Base-by-base conservation (phyloP, 805 yeast genomes). In the Kodamaea sagamina region DNA sequence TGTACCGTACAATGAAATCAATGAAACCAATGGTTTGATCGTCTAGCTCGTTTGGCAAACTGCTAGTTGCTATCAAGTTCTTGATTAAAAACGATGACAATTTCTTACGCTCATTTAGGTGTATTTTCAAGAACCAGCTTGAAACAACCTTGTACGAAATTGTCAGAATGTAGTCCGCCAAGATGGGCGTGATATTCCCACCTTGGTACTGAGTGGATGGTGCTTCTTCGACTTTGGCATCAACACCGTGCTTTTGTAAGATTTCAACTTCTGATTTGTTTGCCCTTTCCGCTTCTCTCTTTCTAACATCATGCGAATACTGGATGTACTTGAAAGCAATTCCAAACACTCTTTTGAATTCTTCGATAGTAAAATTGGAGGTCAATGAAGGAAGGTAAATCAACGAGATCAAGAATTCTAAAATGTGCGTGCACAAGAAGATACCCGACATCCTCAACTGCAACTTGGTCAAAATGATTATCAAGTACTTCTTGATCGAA, bases 311-410 rank as follows among this genome's bases (percentile, higher is more conserved):
- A 40, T 75, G 71, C 1, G 88, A 79, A 55, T 81, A 82, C 55
- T 86, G 87, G 42, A 88, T 84, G 52, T 82, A 84, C 52, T 83
- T 82, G 67, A 89, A 86, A 1, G 89, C 84, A 58, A 89, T 85
- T 1, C 86, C 96, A 67, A 89, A 86, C 2, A 88, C 87, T 36
- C 89, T 71, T 53, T 82, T 84, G 58, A 75, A 84, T 52, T 89
- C 96, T 39, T 86, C 93, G 13, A 75, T 72, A 3, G 86, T 84
- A 57, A 88, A 84, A 53, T 83, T 83, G 1, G 87, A 74, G 1
- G 86, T 81, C 44, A 88, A 62, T 1, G 78, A 62, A 0, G 92
- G 89, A 32, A 84, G 72, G 43, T 83, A 75, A 0, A 86, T 74
- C 29, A 89, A 63, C 0, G 88, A 76, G 47, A 81, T 61, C 43